These are phyloP conservation scores for Ascochyta clinopodiicola DNA, from an alignment of 2,329 filamentous ascomycete species.

Conservation along the genomic window DNA sequence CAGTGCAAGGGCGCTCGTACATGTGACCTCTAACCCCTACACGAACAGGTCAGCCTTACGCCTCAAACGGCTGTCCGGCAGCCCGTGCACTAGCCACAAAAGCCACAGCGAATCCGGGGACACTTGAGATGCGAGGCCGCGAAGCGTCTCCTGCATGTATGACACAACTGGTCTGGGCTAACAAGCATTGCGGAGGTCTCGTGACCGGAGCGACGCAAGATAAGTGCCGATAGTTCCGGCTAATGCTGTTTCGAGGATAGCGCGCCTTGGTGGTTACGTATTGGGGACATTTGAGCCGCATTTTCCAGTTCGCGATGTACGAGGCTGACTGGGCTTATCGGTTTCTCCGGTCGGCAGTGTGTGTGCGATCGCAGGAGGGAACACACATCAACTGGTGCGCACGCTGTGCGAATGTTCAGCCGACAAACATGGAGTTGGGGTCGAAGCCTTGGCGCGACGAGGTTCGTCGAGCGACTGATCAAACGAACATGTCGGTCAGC, in stretches of 20 bases:
- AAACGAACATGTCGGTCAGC: neutral
- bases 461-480: neutral
- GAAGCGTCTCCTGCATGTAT: slow-evolving; percentile 23
- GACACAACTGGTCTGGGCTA: slow-evolving; percentile 26
- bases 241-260: slow-evolving; percentile 12
- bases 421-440: neutral
- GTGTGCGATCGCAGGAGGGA: neutral
- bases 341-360: slow-evolving; percentile 9
- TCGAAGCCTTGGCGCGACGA: neutral
- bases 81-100: slow-evolving; percentile 36
- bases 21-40: slow-evolving; percentile 26
- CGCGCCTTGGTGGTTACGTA: slow-evolving; percentile 17
- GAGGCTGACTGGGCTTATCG: slow-evolving; percentile 6
- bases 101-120: slow-evolving; percentile 36
- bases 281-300: slow-evolving; percentile 22
- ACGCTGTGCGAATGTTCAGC: neutral
- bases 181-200: slow-evolving; percentile 19
- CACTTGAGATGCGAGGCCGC: slow-evolving; percentile 18
- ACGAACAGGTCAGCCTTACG: slow-evolving; percentile 31
- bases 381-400: neutral
- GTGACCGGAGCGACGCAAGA: slow-evolving; percentile 14
- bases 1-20: slow-evolving; percentile 10
- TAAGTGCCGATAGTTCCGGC: slow-evolving; percentile 21
- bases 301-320: neutral
- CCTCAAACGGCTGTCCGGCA: slow-evolving; percentile 24